phyloP scores from a whole-genome alignment of 116 monocot species.

The Cymodocea nodosa region DNA sequence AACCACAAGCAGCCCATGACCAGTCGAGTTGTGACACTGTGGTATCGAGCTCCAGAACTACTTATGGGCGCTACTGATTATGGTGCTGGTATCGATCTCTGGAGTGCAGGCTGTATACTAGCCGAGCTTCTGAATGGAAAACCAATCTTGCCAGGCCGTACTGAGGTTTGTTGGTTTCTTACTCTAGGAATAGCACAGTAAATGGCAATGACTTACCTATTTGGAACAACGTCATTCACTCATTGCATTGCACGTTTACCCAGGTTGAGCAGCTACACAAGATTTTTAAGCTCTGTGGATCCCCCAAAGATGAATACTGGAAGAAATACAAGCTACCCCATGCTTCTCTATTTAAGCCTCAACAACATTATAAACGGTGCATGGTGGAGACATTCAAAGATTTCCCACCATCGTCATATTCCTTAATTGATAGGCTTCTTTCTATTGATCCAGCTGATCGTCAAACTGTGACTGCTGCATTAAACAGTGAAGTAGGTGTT shows the following conservation, averaged over 20 bases:
- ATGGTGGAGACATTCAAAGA: slow-evolving; percentile 68
- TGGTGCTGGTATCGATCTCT: slow-evolving; percentile 65
- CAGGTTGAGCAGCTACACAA: slow-evolving; percentile 90
- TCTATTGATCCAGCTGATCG: slow-evolving; percentile 79
- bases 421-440: slow-evolving; percentile 68
- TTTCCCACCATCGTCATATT: slow-evolving; percentile 60
- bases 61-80: slow-evolving; percentile 74
- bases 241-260: neutral
- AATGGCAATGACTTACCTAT: too few relatives aligned
- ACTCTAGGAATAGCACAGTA: too few relatives aligned
- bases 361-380: slow-evolving; percentile 73
- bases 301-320: slow-evolving; percentile 83
- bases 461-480: slow-evolving; percentile 63
- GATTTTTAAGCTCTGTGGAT: slow-evolving; percentile 89
- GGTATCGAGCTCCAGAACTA: slow-evolving; percentile 78
- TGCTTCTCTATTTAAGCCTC: slow-evolving; percentile 78
- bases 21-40: slow-evolving; percentile 75
- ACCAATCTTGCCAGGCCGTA: slow-evolving; percentile 83
- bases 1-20: slow-evolving; percentile 64
- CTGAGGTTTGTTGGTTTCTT: slow-evolving; percentile 32
- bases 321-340: slow-evolving; percentile 59
- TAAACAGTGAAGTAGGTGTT: slow-evolving; percentile 58
- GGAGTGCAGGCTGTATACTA: slow-evolving; percentile 91
- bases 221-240: neutral
- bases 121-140: slow-evolving; percentile 67